phyloP scores from a whole-genome alignment of 192 early-diverging fungal genomes.

The Funneliformis geosporum region DNA sequence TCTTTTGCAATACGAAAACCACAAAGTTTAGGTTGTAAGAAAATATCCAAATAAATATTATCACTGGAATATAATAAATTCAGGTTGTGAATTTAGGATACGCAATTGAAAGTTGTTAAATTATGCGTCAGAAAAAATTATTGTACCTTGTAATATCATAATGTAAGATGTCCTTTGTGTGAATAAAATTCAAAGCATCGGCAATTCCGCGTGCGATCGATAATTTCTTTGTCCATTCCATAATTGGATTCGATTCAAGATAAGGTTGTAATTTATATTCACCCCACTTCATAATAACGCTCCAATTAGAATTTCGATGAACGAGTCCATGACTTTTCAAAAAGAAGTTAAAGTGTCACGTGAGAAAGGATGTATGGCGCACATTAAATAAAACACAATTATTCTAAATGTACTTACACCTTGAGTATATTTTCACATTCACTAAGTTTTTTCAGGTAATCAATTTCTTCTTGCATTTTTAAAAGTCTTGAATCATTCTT shows the following conservation, averaged over 20 bases:
- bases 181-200: slow-evolving; percentile 1
- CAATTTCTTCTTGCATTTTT: no score
- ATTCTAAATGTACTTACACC: no score
- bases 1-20: background rate
- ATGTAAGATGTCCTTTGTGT: background rate
- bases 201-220: slow-evolving; percentile 5
- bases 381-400: no score
- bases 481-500: no score
- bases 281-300: background rate
- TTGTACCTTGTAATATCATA: background rate
- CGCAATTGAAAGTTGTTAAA: background rate
- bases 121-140: background rate
- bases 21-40: background rate
- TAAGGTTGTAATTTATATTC: slow-evolving; percentile 10
- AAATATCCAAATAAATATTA: background rate
- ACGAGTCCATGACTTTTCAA: no score
- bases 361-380: no score
- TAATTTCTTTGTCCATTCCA: background rate
- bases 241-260: background rate
- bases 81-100: background rate
- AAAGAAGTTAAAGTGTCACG: no score
- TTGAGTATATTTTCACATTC: no score
- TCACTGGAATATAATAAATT: background rate
- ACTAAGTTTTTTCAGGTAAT: no score
- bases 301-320: no score